Evolutionary conservation across 2,329 filamentous ascomycete genomes (phyloP).

Genomic region (Hypoxylon sp.): DNA sequence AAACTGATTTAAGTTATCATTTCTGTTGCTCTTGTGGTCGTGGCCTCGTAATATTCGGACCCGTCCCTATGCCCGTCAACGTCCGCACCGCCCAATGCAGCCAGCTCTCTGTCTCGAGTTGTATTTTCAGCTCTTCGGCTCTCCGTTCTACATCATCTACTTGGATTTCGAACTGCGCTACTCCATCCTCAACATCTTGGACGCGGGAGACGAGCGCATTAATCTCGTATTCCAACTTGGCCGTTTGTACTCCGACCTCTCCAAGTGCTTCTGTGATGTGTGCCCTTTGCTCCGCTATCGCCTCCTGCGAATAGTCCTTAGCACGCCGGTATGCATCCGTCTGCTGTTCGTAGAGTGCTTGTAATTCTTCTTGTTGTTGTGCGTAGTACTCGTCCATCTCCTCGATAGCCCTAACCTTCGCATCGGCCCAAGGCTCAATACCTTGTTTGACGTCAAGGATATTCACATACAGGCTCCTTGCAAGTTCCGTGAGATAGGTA

Average conservation of each 20-base stretch:
- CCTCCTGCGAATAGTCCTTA: conserved; percentile 76
- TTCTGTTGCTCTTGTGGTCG: conserved; percentile 34
- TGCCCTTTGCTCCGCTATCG: conserved; percentile 78
- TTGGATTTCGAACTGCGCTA: conserved; percentile 83
- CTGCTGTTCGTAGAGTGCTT: conserved; percentile 77
- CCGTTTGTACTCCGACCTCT: conserved; percentile 84
- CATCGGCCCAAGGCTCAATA: conserved; percentile 73
- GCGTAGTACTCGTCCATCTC: conserved; percentile 74
- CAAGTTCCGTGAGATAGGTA: conserved; percentile 64
- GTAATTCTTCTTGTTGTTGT: conserved; percentile 75
- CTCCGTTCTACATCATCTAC: conserved; percentile 79
- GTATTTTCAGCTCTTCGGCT: conserved; percentile 73
- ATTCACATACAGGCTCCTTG: conserved; percentile 67
- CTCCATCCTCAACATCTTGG: conserved; percentile 87
- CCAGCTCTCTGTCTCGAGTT: conserved; percentile 76
- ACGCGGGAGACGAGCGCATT: conserved; percentile 83
- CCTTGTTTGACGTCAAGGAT: conserved; percentile 67
- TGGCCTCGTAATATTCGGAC: conserved; percentile 67
- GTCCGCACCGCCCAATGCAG: conserved; percentile 75
- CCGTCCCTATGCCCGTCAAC: conserved; percentile 72
- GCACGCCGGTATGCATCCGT: conserved; percentile 79
- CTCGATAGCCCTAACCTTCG: conserved; percentile 70
- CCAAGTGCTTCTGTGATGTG: conserved; percentile 79
- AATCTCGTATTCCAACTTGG: conserved; percentile 94
- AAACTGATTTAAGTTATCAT: background rate